A percentile compares a stretch with the other conserved stretches of the same genome.
phyloP scores from a whole-genome alignment of 192 early-diverging fungal genomes.

The Chytriomyces hyalinus region DNA sequence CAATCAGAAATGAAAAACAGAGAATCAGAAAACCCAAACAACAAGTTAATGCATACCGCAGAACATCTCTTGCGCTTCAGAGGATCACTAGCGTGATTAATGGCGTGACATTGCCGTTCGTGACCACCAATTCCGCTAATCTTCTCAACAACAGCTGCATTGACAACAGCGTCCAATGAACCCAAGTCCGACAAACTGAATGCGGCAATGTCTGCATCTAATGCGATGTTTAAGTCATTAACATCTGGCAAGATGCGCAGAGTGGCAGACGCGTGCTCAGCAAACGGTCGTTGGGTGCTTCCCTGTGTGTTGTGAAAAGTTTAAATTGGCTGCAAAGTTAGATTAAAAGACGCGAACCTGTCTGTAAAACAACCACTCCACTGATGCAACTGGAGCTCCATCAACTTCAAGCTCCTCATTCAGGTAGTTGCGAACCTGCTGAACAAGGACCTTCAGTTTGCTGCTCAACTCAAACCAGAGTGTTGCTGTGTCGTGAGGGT shows the following conservation, averaged over 20 bases:
- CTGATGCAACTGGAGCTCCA: neutral
- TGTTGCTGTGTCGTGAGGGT: neutral
- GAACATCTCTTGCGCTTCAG: no score
- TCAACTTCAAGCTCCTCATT: conserved; percentile 12
- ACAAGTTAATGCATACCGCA: no score
- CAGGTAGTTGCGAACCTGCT: neutral
- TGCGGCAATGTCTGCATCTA: neutral
- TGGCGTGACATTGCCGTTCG: neutral
- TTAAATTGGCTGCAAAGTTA: neutral
- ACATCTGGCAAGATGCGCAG: neutral
- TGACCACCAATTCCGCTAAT: neutral
- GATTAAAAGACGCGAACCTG: neutral
- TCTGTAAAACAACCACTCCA: neutral
- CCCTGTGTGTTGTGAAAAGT: neutral
- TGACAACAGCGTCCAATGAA: neutral
- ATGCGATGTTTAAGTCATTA: neutral
- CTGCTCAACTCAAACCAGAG: neutral
- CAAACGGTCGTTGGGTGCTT: neutral
- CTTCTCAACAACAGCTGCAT: neutral
- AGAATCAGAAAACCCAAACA: no score
- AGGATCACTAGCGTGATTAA: neutral
- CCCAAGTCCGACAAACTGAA: neutral
- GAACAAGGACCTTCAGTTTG: conserved; percentile 6
- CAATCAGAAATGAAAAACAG: no score
- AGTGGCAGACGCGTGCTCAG: neutral